Base-by-base conservation (phyloP, 2,329 filamentous ascomycete genomes). In the Chalaropsis thielavioides region DNA sequence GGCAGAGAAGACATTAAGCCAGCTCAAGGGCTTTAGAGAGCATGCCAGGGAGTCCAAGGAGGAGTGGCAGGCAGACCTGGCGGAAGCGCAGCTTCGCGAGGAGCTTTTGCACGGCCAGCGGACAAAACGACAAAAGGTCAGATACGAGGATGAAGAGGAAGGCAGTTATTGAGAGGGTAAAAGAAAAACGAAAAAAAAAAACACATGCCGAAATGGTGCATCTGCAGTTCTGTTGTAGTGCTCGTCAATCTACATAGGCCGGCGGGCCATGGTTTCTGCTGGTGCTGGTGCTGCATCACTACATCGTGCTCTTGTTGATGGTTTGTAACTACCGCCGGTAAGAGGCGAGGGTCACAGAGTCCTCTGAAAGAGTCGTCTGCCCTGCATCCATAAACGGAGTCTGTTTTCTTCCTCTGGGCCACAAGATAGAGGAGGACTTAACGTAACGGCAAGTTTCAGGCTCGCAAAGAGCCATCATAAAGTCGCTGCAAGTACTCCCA, bases 361-460 rank as follows among this genome's bases (percentile, higher is more conserved):
- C 75, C 61, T 65, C 49, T 74, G 46, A 51, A 73, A 73, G 68
- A 75, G 74, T 78, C n/a, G 43, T 81, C 82, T 87, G 77, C 78
- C 81, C 81, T 83, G 83, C 82, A 85, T 87, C 84, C 84, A 87
- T 84, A 85, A 84, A 75, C 83, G 83, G 83, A 80, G 83, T 83
- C 74, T 62, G 41, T 64, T 62, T 38, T 63, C 63, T 78, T 78
- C 67, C 73, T 87, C 84, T 85, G 72, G 84, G 80, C 78, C 82
- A 85, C 82, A 85, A 82, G 83, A 87, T 87, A 87, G 84, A 86
- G 84, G 82, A 82, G 78, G 78, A 83, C 83, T 84, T 80, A 81
- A 85, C 74, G 75, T 77, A 77, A 76, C 75, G 77, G 74, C 38
- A 46, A 59, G 49, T 46, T 35, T 38, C 19, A 19, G 59, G 61